A percentile compares a stretch with the other conserved stretches of the same genome.
phyloP scores from a whole-genome alignment of 306 rosid species.

The Albizia julibrissin region DNA sequence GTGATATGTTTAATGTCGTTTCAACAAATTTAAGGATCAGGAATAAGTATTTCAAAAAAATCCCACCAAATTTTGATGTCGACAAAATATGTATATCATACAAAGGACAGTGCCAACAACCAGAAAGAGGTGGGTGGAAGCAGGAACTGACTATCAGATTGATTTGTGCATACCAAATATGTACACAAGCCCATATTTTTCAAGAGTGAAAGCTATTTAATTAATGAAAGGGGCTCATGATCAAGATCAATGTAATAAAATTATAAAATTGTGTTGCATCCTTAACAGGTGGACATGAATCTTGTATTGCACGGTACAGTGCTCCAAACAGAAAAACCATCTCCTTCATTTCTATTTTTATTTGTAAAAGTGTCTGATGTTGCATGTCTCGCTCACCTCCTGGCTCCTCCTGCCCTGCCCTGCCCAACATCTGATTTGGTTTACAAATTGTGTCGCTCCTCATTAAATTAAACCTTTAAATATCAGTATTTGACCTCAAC shows the following conservation, averaged over 20 bases:
- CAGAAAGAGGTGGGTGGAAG: neutral
- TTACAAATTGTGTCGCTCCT: neutral
- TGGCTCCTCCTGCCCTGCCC: neutral
- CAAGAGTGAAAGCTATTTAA: neutral
- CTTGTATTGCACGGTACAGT: neutral
- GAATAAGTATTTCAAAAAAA: neutral
- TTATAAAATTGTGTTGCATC: neutral
- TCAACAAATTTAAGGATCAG: neutral
- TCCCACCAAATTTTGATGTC: neutral
- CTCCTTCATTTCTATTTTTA: neutral
- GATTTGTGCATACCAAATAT: neutral
- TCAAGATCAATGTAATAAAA: neutral
- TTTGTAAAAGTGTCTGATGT: neutral
- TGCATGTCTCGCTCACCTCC: neutral
- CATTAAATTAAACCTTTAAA: neutral
- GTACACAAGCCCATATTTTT: neutral
- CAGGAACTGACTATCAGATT: neutral
- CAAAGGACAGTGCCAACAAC: neutral
- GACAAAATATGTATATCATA: neutral
- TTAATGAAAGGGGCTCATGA: neutral
- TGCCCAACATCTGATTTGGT: neutral
- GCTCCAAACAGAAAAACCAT: neutral
- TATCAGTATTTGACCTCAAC: neutral
- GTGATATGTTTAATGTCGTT: neutral
- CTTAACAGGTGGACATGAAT: neutral